Percentiles rank a stretch among this genome's conserved stretches.
These are phyloP conservation scores for Jackrogersella minutella DNA, from an alignment of 495 filamentous ascomycete species.

Conservation along the genomic window DNA sequence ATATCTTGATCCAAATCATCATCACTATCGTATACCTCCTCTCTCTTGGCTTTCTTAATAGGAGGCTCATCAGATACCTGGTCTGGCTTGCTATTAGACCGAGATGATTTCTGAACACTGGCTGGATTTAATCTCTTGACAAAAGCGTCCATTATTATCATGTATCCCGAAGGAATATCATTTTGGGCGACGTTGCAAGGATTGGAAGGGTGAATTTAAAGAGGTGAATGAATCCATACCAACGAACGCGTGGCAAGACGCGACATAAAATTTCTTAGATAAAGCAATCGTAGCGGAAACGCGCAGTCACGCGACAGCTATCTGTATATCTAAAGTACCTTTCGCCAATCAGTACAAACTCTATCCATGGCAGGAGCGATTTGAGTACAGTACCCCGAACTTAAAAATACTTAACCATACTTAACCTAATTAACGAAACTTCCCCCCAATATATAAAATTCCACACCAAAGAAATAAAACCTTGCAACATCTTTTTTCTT, in stretches of 20 bases:
- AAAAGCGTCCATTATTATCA: constrained; percentile 44
- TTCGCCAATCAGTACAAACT: neutral
- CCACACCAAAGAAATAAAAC: neutral
- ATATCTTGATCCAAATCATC: constrained; percentile 40
- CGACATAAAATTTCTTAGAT: constrained; percentile 3
- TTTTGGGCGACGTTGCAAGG: neutral
- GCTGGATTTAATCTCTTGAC: constrained; percentile 11
- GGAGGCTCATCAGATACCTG: constrained; percentile 37
- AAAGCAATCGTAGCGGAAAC: constrained; percentile 18
- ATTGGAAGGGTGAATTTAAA: neutral
- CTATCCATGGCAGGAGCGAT: neutral
- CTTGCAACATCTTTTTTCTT: neutral
- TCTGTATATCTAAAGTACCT: neutral
- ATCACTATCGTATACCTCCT: constrained; percentile 43
- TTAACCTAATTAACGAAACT: neutral
- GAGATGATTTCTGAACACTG: constrained; percentile 7
- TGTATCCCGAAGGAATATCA: neutral
- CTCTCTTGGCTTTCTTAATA: constrained; percentile 46
- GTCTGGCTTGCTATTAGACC: constrained; percentile 3
- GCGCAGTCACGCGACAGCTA: constrained; percentile 41
- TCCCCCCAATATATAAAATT: neutral
- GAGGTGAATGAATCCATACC: constrained; percentile 31
- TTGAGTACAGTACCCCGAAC: neutral
- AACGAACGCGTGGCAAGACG: constrained; percentile 33
- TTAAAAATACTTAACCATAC: neutral